Percentiles rank a stretch among this genome's conserved stretches.
phyloP scores from a whole-genome alignment of 1,284 basidiomycete species.

The Fistulina hepatica region DNA sequence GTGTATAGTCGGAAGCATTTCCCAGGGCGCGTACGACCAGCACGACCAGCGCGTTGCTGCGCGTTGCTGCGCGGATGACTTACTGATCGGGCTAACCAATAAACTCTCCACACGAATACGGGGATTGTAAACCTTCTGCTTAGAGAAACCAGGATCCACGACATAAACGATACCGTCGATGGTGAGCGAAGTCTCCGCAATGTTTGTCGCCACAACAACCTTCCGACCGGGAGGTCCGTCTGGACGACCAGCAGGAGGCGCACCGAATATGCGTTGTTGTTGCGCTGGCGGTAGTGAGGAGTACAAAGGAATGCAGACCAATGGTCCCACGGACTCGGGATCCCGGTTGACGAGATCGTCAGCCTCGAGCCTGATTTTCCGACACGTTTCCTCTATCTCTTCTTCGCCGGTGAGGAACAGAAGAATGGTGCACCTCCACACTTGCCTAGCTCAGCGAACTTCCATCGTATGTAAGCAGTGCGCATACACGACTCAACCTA shows the following conservation, averaged over 20 bases:
- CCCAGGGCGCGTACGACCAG: conserved; percentile 81
- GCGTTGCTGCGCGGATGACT: conserved; percentile 81
- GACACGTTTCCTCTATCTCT: conserved; percentile 78
- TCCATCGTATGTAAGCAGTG: conserved; percentile 84
- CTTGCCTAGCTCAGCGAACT: conserved; percentile 84
- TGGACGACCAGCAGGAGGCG: conserved; percentile 67
- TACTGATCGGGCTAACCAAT: conserved; percentile 75
- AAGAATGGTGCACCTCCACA: too few relatives aligned
- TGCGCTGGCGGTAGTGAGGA: conserved; percentile 72
- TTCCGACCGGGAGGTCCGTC: conserved; percentile 44
- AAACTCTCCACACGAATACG: conserved; percentile 69
- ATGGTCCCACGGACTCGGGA: conserved; percentile 15
- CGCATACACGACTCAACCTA: conserved; percentile 85
- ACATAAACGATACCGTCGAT: conserved; percentile 95
- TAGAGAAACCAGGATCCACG: conserved; percentile 90
- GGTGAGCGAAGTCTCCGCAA: conserved; percentile 97
- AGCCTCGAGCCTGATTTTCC: conserved; percentile 48
- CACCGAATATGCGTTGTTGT: conserved; percentile 70
- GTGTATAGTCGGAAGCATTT: conserved; percentile 86
- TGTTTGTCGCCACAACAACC: conserved; percentile 70
- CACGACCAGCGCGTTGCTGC: conserved; percentile 83
- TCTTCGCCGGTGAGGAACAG: conserved; percentile 92
- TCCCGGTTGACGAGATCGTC: conserved; percentile 15
- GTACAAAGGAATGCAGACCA: conserved; percentile 67
- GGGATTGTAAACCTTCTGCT: conserved; percentile 77